Percentiles rank a stretch among this genome's conserved stretches.
Conservation (phyloP, 2,329 filamentous ascomycete genomes). For the Dothistroma pini region DNA sequence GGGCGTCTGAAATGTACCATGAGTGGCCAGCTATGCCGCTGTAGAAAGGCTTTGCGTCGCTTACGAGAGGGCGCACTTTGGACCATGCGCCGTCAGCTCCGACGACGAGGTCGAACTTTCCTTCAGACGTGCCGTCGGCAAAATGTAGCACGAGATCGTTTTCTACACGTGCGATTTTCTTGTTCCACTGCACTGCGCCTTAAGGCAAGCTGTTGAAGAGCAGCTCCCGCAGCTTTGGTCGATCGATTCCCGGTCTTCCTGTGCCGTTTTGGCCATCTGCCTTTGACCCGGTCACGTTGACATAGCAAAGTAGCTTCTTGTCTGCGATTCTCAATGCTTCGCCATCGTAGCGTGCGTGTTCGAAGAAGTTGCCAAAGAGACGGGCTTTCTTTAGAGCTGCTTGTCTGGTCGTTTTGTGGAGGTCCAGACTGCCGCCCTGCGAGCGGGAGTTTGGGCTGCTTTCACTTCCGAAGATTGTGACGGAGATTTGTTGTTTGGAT, state of each 20-base stretch:
- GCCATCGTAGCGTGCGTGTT: constrained; percentile 25
- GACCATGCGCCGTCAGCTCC: constrained; percentile 46
- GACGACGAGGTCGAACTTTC: constrained; percentile 42
- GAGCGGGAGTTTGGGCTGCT: constrained; percentile 24
- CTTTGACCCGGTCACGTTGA: constrained; percentile 21
- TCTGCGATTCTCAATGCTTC: constrained; percentile 43
- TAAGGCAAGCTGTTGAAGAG: constrained; percentile 28
- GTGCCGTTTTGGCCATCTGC: constrained; percentile 24
- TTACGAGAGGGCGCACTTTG: constrained; percentile 36
- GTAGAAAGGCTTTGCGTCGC: constrained; percentile 35
- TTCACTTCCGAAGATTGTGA: constrained; percentile 30
- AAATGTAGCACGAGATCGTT: constrained; percentile 28
- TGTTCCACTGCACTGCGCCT: constrained; percentile 37
- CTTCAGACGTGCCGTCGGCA: constrained; percentile 33
- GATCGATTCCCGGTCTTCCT: constrained; percentile 37
- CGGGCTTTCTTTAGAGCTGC: constrained; percentile 27
- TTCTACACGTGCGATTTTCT: constrained; percentile 28
- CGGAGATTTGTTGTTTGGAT: constrained; percentile 23
- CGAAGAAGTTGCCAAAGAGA: constrained; percentile 28
- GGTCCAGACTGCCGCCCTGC: constrained; percentile 32
- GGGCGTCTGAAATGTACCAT: constrained; percentile 31
- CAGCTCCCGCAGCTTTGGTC: constrained; percentile 34
- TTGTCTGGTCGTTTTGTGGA: constrained; percentile 31
- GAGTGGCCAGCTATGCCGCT: constrained; percentile 37
- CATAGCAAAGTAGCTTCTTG: constrained; percentile 36